Evolutionary conservation across 495 filamentous ascomycete species (phyloP).

Genomic region (Jackrogersella multiformis): DNA sequence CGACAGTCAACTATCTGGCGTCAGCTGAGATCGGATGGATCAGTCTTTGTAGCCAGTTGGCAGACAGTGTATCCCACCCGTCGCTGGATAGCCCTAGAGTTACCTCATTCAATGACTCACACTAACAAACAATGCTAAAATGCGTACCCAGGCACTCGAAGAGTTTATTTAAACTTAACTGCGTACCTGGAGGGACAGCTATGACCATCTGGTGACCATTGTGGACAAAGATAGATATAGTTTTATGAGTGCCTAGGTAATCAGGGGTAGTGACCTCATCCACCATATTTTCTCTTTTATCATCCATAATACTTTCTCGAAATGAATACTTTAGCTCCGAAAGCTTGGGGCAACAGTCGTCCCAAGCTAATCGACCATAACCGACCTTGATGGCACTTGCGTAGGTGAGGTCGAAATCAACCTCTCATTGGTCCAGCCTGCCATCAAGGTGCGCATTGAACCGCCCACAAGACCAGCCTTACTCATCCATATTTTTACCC

Average conservation of each 20-base stretch:
- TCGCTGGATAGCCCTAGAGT: no score
- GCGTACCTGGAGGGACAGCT: background rate
- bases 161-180: no score
- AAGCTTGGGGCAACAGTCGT: background rate
- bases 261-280: no score
- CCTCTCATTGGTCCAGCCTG: background rate
- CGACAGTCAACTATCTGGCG: background rate
- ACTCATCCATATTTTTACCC: background rate
- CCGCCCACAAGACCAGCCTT: background rate
- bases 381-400: slow-evolving; percentile 29
- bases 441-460: slow-evolving; percentile 26
- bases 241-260: no score
- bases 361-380: background rate
- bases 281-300: no score
- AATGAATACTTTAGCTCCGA: background rate
- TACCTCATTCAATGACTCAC: no score
- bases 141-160: no score
- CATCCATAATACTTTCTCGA: no score
- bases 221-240: no score
- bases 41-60: background rate
- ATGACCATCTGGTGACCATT: no score
- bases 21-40: background rate
- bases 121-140: no score
- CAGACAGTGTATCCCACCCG: background rate
- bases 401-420: background rate